Base-by-base conservation (phyloP, 2,329 filamentous ascomycete species). In the Paraconiothyrium sp. region DNA sequence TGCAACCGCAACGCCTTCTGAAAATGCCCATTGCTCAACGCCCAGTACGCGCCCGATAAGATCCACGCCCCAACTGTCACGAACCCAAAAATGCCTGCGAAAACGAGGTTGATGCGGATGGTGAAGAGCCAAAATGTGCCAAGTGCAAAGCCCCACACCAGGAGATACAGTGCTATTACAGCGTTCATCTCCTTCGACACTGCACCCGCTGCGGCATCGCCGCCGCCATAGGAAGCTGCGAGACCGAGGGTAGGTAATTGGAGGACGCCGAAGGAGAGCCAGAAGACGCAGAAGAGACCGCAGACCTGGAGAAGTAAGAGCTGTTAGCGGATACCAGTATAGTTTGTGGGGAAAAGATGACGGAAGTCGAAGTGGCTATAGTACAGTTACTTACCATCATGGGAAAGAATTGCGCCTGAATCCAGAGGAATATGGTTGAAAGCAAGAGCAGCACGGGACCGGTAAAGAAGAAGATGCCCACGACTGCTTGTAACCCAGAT, bases 91-190 rank as follows among this genome's bases (percentile, higher is more conserved):
- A 86, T 85, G 1, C 75, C 57, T 0, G 83, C 81, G 60, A 86
- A 85, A 1, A 85, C 80, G 2, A 74, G 64, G 66, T 86, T 86
- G 52, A 84, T 85, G 70, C 82, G 81, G 20, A 83, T 72, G 0
- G 83, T 83, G 63, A 86, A 85, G 50, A 85, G 71, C 68, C 82
- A 84, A 59, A 84, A 85, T 0, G 84, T 85, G 32, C 83, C 79
- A 16, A 86, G 71, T 10, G 82, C 83, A 46, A 85, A 85, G 0
- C 83, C 84, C 84, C 84, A 86, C 4, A 85, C 81, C 5, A 85
- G 73, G 4, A 85, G 74, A 66, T 85, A 85, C 4, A 86, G 65
- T 0, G 78, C 84, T 30, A 86, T 75, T 1, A 78, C 81, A 0
- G 82, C 76, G 61, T 85, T 86, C 74, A 81, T 85, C 54, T 81